Conservation (phyloP, 768 basidiomycete species). For the Mrakia frigida region DNA sequence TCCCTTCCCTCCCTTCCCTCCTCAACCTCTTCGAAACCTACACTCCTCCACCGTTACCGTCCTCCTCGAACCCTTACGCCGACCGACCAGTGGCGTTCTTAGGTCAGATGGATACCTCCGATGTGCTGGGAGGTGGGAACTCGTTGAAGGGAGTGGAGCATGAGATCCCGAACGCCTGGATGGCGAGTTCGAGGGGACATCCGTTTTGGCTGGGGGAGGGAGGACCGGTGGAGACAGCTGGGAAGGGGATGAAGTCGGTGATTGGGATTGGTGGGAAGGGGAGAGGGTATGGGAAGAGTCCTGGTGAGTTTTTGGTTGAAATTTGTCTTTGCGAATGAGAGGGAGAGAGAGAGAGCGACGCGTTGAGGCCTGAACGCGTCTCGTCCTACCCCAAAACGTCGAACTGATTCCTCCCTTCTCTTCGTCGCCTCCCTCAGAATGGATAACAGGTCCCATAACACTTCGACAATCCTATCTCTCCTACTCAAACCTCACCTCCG, state of each 20-base stretch:
- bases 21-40: slow-evolving; percentile 10
- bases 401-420: neutral
- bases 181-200: slow-evolving; percentile 32
- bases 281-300: neutral
- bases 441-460: slow-evolving; percentile 33
- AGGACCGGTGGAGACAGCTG: slow-evolving; percentile 22
- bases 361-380: too few relatives aligned
- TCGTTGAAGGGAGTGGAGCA: slow-evolving; percentile 14
- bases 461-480: slow-evolving; percentile 20
- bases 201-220: slow-evolving; percentile 33
- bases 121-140: slow-evolving; percentile 31
- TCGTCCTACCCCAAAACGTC: too few relatives aligned
- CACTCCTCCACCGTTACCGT: slow-evolving; percentile 22
- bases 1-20: neutral
- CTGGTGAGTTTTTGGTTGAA: slow-evolving; percentile 7
- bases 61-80: slow-evolving; percentile 1
- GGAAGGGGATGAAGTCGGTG: slow-evolving; percentile 11
- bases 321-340: too few relatives aligned
- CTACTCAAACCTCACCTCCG: slow-evolving; percentile 6
- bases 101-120: slow-evolving; percentile 9
- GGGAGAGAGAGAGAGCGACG: too few relatives aligned
- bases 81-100: slow-evolving; percentile 2
- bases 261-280: neutral
- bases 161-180: slow-evolving; percentile 35
- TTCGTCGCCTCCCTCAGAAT: slow-evolving; percentile 6